phyloP scores from a whole-genome alignment of 305 asterid species.

The Euphrasia arctica region DNA sequence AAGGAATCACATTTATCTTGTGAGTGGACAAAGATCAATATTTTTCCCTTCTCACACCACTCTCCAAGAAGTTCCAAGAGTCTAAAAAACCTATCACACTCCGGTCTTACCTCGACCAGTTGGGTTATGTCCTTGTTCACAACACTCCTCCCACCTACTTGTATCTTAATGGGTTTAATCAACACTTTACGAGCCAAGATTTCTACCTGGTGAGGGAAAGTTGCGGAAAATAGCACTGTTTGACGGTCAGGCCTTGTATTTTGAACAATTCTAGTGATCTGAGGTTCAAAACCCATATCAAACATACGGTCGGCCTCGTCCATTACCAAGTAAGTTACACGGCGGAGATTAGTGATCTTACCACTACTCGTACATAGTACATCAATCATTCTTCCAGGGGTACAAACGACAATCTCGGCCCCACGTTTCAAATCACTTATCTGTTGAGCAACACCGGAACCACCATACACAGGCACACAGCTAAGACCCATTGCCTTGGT shows the following conservation, averaged over 20 bases:
- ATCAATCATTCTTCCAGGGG: slow-evolving; percentile 98
- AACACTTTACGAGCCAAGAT: slow-evolving; percentile 88
- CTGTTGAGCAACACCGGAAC: slow-evolving; percentile 98
- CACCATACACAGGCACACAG: slow-evolving; percentile 96
- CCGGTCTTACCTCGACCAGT: slow-evolving; percentile 92
- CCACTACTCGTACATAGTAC: slow-evolving; percentile 93
- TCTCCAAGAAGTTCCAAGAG: slow-evolving; percentile 85
- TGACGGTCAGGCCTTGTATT: slow-evolving; percentile 94
- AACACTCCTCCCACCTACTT: slow-evolving; percentile 98
- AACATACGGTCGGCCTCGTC: slow-evolving; percentile 99
- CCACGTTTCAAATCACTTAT: slow-evolving; percentile 97
- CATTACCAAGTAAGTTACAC: slow-evolving; percentile 95
- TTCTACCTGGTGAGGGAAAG: slow-evolving; percentile 98
- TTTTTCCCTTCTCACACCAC: slow-evolving; percentile 94
- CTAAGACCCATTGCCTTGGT: slow-evolving; percentile 73
- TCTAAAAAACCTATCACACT: slow-evolving; percentile 74
- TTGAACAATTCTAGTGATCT: slow-evolving; percentile 89
- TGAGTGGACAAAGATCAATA: slow-evolving; percentile 80
- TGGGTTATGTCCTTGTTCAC: slow-evolving; percentile 95
- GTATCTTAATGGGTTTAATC: slow-evolving; percentile 85
- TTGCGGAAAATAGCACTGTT: slow-evolving; percentile 93
- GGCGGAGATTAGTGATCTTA: slow-evolving; percentile 86
- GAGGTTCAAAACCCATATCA: slow-evolving; percentile 99
- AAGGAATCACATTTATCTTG: slow-evolving; percentile 93
- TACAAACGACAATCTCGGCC: slow-evolving; percentile 94